A percentile compares a stretch with the other conserved stretches of the same genome.
phyloP scores from a whole-genome alignment of 2,329 filamentous ascomycete species.

The Clonostachys chloroleuca region DNA sequence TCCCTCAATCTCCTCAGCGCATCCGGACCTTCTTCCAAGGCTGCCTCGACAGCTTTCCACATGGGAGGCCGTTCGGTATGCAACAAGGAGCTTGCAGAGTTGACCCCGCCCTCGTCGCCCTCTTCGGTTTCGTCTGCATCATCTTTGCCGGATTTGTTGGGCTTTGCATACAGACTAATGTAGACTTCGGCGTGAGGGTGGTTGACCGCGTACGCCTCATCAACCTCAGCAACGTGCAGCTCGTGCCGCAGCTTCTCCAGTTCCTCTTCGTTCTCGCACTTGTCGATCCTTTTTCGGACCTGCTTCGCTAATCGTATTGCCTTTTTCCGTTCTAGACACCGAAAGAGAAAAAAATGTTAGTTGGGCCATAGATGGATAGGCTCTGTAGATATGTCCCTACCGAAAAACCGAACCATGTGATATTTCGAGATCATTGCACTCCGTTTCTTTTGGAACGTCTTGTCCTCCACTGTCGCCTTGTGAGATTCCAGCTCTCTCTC shows the following conservation, averaged over 20 bases:
- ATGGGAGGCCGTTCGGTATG: slow-evolving; percentile 51
- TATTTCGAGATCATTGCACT: slow-evolving; percentile 73
- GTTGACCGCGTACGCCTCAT: slow-evolving; percentile 70
- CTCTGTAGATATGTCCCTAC: slow-evolving; percentile 30
- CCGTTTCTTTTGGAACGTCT: slow-evolving; percentile 55
- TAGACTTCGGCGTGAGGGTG: slow-evolving; percentile 70
- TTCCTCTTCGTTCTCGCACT: slow-evolving; percentile 45
- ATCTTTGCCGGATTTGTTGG: slow-evolving; percentile 25
- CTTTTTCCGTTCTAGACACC: slow-evolving; percentile 62
- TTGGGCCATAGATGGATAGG: neutral
- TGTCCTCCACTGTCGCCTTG: slow-evolving; percentile 57
- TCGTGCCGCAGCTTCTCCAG: slow-evolving; percentile 45
- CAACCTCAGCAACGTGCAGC: slow-evolving; percentile 67
- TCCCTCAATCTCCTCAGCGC: slow-evolving; percentile 53
- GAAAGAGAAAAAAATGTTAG: neutral
- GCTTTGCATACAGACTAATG: slow-evolving; percentile 50
- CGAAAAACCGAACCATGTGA: slow-evolving; percentile 82
- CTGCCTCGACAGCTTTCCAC: slow-evolving; percentile 63
- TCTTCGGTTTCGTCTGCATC: slow-evolving; percentile 30
- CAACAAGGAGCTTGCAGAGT: slow-evolving; percentile 16
- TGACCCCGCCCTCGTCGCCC: slow-evolving; percentile 24
- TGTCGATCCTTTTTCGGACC: slow-evolving; percentile 52
- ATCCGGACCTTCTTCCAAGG: slow-evolving; percentile 50
- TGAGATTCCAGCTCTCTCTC: slow-evolving; percentile 68
- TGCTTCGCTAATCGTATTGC: slow-evolving; percentile 63